These are phyloP conservation scores for Colletotrichum graminicola DNA, from an alignment of 2,329 filamentous ascomycete genomes.

Conservation along the genomic window DNA sequence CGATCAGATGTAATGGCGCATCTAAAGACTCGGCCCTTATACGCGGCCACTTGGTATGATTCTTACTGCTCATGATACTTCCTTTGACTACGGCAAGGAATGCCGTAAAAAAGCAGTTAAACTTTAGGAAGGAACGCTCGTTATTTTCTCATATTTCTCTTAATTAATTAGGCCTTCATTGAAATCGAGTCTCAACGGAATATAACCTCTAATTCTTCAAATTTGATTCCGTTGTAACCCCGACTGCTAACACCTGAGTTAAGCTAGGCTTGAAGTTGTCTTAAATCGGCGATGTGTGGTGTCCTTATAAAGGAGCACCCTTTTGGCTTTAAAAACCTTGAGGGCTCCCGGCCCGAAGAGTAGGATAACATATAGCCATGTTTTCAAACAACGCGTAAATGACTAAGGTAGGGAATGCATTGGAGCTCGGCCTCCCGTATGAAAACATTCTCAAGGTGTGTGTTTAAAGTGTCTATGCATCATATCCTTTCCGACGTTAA, in stretches of 20 bases:
- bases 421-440: too few relatives aligned
- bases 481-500: too few relatives aligned
- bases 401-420: too few relatives aligned
- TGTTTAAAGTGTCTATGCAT: too few relatives aligned
- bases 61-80: neutral
- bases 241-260: neutral
- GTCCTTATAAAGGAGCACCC: neutral
- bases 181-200: neutral
- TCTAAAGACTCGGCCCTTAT: neutral
- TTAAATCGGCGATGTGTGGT: neutral
- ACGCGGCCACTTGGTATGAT: neutral
- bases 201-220: too few relatives aligned
- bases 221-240: neutral
- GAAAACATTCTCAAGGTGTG: too few relatives aligned
- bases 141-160: neutral
- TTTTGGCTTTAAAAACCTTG: neutral
- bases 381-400: too few relatives aligned
- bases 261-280: neutral
- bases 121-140: neutral
- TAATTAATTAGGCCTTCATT: neutral
- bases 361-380: too few relatives aligned
- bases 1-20: constrained; percentile 36
- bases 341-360: too few relatives aligned
- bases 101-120: too few relatives aligned
- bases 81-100: too few relatives aligned